Conservation (phyloP, 768 basidiomycete species). For the Mycena capillaripes region DNA sequence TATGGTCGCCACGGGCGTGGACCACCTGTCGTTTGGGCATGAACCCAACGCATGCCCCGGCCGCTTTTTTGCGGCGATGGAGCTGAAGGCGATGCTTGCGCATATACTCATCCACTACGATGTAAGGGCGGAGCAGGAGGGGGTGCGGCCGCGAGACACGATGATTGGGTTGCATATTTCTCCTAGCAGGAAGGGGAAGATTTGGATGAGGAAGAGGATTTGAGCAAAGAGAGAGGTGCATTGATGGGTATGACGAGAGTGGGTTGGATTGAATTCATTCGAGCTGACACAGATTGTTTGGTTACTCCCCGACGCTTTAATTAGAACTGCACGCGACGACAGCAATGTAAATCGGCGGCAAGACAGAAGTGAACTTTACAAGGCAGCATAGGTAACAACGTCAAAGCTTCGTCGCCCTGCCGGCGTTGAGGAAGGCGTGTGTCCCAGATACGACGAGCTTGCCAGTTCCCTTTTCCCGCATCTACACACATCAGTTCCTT, state of each 20-base stretch:
- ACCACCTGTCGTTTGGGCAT: not conserved
- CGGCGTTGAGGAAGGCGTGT: conserved; percentile 25
- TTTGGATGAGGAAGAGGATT: too few relatives aligned
- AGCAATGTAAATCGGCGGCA: too few relatives aligned
- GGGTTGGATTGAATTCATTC: too few relatives aligned
- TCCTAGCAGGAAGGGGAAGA: too few relatives aligned
- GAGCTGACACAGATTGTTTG: too few relatives aligned
- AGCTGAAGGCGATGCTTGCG: too few relatives aligned
- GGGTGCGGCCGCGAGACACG: conserved; percentile 49
- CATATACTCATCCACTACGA: conserved; percentile 48
- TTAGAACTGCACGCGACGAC: too few relatives aligned
- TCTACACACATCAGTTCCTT: not conserved
- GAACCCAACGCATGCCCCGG: conserved; percentile 23
- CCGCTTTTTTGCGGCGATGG: conserved; percentile 46
- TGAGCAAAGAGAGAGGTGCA: too few relatives aligned
- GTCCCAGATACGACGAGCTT: conserved; percentile 19
- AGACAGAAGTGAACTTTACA: too few relatives aligned
- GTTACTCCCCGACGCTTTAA: too few relatives aligned
- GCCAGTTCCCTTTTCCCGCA: conserved; percentile 23
- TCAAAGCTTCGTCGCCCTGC: not conserved
- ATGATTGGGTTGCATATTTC: not conserved
- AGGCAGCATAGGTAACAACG: too few relatives aligned
- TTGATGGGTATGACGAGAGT: not conserved
- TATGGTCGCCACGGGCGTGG: not conserved
- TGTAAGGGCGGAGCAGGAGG: conserved; percentile 47